Base-by-base conservation (phyloP, 495 filamentous ascomycete genomes). In the Talaromyces nanjingensis region DNA sequence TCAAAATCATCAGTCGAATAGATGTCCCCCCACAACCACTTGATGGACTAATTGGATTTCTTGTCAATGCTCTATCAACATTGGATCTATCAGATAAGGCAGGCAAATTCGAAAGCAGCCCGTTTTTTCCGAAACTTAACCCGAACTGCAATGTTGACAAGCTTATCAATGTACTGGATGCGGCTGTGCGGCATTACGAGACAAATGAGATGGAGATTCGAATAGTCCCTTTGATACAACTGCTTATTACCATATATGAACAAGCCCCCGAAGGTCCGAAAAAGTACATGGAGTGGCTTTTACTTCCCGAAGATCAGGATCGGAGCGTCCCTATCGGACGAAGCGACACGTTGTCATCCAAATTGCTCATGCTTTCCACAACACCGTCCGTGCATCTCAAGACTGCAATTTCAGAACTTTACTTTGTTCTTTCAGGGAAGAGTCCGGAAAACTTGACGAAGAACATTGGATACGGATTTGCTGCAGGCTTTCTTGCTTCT, bases 391-490 rank as follows among this genome's bases (percentile, higher is more conserved):
- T 91, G 0, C 84, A 87, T 63, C 75, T 96, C 3, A 86, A 91
- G 22, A 86, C 87, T 37, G 84, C 82, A n/a, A 87, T 96, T 39
- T 90, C 88, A 0, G 82, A 86, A 52, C 79, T 98, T 12, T 84
- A 96, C 64, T 98, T 97, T 70, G 90, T 94, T 53, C 79, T 97
- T 25, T 96, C 91, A 2, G 88, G 86, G 58, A 89, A 87, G 66
- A 84, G 92, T 67, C 84, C 88, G 0, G 81, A 83, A 25, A 87
- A 74, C 31, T 87, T 94, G 59, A 88, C 94, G 0, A 79, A 86
- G 45, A 91, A 92, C 62, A 90, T 96, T 27, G 91, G 94, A 1
- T 97, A 96, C 68, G 94, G 94, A 0, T 97, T 89, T 69, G 94
- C 94, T 2, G 89, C 92, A 1, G 94, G 94, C 2, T 93, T 93